Base-by-base conservation (phyloP, 177 flowering plant species). In the Tripterygium wilfordii region DNA sequence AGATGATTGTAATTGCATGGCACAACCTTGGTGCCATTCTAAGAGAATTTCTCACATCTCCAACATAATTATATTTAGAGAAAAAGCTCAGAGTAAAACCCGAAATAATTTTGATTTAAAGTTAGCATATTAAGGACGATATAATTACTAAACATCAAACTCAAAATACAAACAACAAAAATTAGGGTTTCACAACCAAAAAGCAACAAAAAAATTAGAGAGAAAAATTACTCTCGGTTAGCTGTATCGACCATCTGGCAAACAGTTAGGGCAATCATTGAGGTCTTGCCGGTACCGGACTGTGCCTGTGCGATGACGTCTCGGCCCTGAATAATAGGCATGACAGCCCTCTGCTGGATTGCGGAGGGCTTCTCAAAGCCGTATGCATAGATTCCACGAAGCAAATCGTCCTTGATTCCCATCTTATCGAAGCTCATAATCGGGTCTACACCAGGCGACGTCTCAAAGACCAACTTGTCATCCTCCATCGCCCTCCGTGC, bases 191-290 rank as follows among this genome's bases (percentile, higher is more conserved):
- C 27, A n/a, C n/a, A n/a, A n/a, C n/a, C n/a, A n/a, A 32, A 21
- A 8, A 6, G 10, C 20, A 6, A 19, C 5, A 16, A 25, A 23
- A 10, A 23, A 12, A 29, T n/a, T 18, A 15, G 27, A 18, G 24
- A 2, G 18, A 13, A 26, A 2, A 0, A 10, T 6, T 81, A 88
- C 97, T 89, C 86, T 52, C 75, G 49, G 42, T 51, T 51, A 25
- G 77, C 19, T 27, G 83, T 89, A 32, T 89, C 90, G 45, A 79
- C 83, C 53, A 80, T 69, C 66, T 89, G 97, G 63, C 95, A 86
- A 45, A 82, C 97, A 39, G 88, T 68, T 52, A 90, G 82, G 18
- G 94, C 96, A 33, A 87, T 84, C 96, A 89, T 89, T 59, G 97
- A 89, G 41, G 90, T 80, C 59, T 89, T 89, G 1, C 97, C 97